These are phyloP conservation scores for Coffea canephora DNA, from an alignment of 257 asterid species.

Conservation along the genomic window DNA sequence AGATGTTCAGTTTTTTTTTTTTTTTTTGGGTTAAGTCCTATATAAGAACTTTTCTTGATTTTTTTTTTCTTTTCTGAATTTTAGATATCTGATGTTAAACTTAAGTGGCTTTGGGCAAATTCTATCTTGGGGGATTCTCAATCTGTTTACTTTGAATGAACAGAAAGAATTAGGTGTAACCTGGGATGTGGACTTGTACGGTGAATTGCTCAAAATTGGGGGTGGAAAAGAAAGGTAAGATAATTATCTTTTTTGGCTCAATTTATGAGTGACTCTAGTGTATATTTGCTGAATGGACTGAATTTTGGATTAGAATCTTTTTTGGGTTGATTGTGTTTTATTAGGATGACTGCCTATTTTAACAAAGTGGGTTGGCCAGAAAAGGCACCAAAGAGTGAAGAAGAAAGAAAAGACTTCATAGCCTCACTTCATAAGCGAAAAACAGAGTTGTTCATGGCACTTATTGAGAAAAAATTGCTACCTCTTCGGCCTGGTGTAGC, in stretches of 20 bases:
- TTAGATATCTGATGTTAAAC: not conserved
- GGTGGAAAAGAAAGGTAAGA: conserved; percentile 95
- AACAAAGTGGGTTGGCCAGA: conserved; percentile 97
- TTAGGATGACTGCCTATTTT: conserved; percentile 95
- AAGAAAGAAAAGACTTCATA: conserved; percentile 73
- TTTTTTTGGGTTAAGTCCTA: not conserved
- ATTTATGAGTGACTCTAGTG: not conserved
- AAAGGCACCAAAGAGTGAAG: conserved; percentile 76
- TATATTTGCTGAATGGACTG: not conserved
- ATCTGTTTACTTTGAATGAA: conserved; percentile 9
- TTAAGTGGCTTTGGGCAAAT: not conserved
- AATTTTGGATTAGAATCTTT: not conserved
- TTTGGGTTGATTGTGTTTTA: conserved; percentile 10
- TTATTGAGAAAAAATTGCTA: conserved; percentile 84
- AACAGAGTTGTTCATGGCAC: conserved; percentile 84
- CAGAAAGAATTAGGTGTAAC: conserved; percentile 89
- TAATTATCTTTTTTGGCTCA: not conserved
- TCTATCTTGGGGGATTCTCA: not conserved
- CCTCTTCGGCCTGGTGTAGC: conserved; percentile 97
- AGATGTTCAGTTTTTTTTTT: too few relatives aligned
- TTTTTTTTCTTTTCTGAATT: not conserved
- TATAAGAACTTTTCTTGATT: not conserved
- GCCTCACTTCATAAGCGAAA: conserved; percentile 91
- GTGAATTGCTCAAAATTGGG: conserved; percentile 90
- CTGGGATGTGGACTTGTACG: conserved; percentile 95